Conservation (phyloP, 2,329 filamentous ascomycete genomes). For the Botrytis medusae region DNA sequence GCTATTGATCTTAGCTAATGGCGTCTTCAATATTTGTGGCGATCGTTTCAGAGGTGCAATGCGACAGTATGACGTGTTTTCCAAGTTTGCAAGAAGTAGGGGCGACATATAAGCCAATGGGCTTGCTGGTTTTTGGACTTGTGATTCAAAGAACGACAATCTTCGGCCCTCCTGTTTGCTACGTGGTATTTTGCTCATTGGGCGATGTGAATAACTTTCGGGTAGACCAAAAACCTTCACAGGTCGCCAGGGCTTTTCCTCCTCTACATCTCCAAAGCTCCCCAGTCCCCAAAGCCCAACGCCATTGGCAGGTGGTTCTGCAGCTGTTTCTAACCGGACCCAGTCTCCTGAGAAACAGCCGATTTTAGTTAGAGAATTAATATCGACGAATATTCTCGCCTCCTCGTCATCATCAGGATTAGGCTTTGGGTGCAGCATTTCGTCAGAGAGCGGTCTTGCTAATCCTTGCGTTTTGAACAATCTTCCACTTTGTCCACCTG, state of each 20-base stretch:
- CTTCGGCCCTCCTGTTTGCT: slow-evolving; percentile 53
- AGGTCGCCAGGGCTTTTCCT: slow-evolving; percentile 69
- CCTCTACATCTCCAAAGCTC: slow-evolving; percentile 62
- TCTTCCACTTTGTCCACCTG: slow-evolving; percentile 69
- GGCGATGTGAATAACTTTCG: slow-evolving; percentile 65
- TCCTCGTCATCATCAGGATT: slow-evolving; percentile 77
- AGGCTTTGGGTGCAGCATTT: slow-evolving; percentile 83
- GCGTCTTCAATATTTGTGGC: slow-evolving; percentile 50
- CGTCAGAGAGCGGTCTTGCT: slow-evolving; percentile 67
- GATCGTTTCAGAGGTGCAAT: slow-evolving; percentile 67
- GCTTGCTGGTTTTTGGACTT: slow-evolving; percentile 59
- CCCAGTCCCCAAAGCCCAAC: slow-evolving; percentile 67
- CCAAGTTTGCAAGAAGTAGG: slow-evolving; percentile 81
- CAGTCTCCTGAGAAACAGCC: slow-evolving; percentile 98
- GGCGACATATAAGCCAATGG: slow-evolving; percentile 77
- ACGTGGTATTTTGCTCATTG: slow-evolving; percentile 60
- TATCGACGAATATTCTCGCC: slow-evolving; percentile 85
- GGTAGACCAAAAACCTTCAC: slow-evolving; percentile 88
- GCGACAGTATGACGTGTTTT: slow-evolving; percentile 73
- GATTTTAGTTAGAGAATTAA: slow-evolving; percentile 79
- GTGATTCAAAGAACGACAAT: slow-evolving; percentile 66
- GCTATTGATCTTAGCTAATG: slow-evolving; percentile 56
- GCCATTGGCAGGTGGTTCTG: slow-evolving; percentile 69
- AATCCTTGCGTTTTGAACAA: slow-evolving; percentile 83
- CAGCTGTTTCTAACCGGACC: slow-evolving; percentile 78